Conservation (phyloP, 495 filamentous ascomycete genomes). For the Aspergillus kassunensis region DNA sequence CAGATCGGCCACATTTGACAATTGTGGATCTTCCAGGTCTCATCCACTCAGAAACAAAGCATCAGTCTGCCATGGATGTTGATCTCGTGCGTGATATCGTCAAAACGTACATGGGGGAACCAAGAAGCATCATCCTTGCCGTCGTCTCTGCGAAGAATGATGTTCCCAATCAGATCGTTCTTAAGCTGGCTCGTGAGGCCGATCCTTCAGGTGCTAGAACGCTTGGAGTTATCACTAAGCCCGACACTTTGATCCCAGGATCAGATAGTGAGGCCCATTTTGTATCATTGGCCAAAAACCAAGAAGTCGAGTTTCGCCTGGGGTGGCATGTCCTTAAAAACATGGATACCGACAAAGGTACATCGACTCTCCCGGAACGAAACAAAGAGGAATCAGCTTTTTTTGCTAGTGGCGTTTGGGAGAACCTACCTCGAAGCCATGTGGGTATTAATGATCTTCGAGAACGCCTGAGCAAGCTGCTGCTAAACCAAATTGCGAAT, state of each 20-base stretch:
- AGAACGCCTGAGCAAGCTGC: conserved; percentile 50
- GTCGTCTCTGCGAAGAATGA: conserved; percentile 51
- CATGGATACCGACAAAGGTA: conserved; percentile 37
- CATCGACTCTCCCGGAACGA: conserved; percentile 30
- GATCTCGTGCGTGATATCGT: conserved; percentile 42
- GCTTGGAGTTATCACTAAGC: conserved; percentile 51
- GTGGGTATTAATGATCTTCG: conserved; percentile 51
- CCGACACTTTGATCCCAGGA: conserved; percentile 38
- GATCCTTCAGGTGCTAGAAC: conserved; percentile 44
- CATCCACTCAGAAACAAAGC: conserved; percentile 43
- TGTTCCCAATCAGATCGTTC: conserved; percentile 45
- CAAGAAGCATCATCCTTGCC: conserved; percentile 49
- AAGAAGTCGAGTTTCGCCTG: conserved; percentile 40
- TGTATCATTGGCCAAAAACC: conserved; percentile 40
- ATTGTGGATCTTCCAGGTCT: conserved; percentile 55
- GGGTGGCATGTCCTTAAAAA: conserved; percentile 52
- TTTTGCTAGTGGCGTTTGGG: conserved; percentile 48
- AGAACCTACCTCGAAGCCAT: conserved; percentile 24
- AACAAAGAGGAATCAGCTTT: conserved; percentile 36
- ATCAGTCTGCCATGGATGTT: conserved; percentile 44
- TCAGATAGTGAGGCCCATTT: conserved; percentile 39
- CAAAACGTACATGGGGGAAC: conserved; percentile 47
- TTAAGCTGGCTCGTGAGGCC: conserved; percentile 40
- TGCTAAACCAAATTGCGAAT: conserved; percentile 50
- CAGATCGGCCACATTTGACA: conserved; percentile 49